Evolutionary conservation across 345 rosid species (phyloP).

Genomic region (Excoecaria agallocha): DNA sequence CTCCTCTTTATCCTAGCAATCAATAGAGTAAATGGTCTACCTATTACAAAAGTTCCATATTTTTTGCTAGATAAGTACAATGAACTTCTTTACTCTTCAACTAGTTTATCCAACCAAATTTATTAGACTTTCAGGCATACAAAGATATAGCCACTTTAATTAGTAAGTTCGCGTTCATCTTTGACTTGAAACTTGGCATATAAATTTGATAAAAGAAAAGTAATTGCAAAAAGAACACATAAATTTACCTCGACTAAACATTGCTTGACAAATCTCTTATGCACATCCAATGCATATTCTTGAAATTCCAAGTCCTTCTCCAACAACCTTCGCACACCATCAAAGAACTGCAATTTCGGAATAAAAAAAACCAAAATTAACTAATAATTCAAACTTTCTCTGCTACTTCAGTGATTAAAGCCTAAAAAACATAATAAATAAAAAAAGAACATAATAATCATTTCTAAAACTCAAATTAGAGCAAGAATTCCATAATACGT

Average conservation of each 20-base stretch:
- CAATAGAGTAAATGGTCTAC: no score
- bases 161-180: neutral
- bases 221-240: neutral
- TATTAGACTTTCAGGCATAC: neutral
- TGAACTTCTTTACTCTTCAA: neutral
- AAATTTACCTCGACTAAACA: no score
- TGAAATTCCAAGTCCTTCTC: constrained; percentile 81
- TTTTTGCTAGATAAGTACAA: no score
- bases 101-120: neutral
- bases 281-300: constrained; percentile 62
- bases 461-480: no score
- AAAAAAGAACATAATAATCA: neutral
- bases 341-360: constrained; percentile 48
- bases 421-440: neutral
- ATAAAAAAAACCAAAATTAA: neutral
- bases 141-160: neutral
- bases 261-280: constrained; percentile 70
- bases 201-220: neutral
- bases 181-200: no score
- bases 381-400: neutral
- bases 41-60: no score
- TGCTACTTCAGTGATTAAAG: neutral
- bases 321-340: constrained; percentile 78
- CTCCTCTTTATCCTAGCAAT: no score
- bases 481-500: no score